These are phyloP conservation scores for Pythium phragmiticola DNA, from an alignment of 352 stramenopile genomes.

Conservation along the genomic window DNA sequence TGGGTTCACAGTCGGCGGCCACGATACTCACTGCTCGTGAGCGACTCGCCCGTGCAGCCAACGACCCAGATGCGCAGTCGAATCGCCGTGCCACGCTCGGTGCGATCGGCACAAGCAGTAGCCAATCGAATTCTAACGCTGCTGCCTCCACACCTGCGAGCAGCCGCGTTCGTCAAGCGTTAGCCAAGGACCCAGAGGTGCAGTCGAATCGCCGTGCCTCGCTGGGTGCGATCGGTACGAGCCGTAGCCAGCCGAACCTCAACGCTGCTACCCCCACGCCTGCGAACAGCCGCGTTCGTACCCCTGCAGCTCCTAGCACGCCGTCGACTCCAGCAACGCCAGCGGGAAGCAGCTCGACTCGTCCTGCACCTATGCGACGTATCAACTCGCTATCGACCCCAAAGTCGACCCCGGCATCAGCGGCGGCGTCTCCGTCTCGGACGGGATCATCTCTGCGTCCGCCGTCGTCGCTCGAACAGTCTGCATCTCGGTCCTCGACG, in stretches of 20 bases:
- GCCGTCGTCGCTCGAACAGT: not conserved
- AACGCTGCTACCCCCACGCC: not conserved
- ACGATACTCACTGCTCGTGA: conserved; percentile 24
- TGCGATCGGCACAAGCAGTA: conserved; percentile 23
- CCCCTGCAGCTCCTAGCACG: not conserved
- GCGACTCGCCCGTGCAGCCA: conserved; percentile 19
- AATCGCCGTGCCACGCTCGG: conserved; percentile 30
- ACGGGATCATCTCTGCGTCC: not conserved
- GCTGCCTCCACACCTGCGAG: not conserved
- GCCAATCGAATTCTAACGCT: conserved; percentile 12
- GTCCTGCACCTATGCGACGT: conserved; percentile 12
- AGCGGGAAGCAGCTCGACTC: conserved; percentile 8
- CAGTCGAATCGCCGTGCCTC: conserved; percentile 26
- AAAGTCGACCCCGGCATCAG: conserved; percentile 2
- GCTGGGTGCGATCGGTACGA: conserved; percentile 26
- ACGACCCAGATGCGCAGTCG: conserved; percentile 12
- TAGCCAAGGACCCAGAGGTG: conserved; percentile 14
- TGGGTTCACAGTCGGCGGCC: conserved; percentile 20
- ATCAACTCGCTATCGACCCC: conserved; percentile 19
- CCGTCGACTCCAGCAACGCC: conserved; percentile 13
- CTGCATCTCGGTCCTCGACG: not conserved
- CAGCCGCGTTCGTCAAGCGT: conserved; percentile 9
- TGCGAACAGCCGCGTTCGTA: conserved; percentile 9
- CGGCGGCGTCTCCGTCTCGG: not conserved
- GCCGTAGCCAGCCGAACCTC: conserved; percentile 19